Evolutionary conservation across 2,329 filamentous ascomycete species (phyloP), one percentile per base, ranked within the genome.

Genomic region (Calonectria henricotiae): DNA sequence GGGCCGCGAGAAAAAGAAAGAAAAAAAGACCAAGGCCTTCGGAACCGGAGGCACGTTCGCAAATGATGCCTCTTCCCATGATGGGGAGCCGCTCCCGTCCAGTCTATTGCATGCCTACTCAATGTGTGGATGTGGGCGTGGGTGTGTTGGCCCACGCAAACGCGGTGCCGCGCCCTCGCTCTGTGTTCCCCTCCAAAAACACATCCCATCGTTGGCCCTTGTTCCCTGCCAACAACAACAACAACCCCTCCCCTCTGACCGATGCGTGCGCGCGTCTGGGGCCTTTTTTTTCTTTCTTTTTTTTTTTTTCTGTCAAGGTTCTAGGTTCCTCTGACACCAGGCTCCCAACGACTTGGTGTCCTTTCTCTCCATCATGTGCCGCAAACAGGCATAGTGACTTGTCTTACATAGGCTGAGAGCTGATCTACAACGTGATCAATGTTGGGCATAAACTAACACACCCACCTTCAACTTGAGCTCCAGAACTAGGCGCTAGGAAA

Each of bases 381-480:
- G 71, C 69, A 67, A 64, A 58, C 51, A 73, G 71, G 71, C 69
- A 49, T 30, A 32, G 44, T 46, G 61, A 51, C 61, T 37, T 62
- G 51, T 61, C 41, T 32, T 30, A 43, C 39, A 41, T 25, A 63
- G 32, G 51, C 20, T 32, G 37, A 55, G 60, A 35, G 32, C 44
- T 32, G 65, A 63, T 68, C 65, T 46, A 58, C 65, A 41, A 37
- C 60, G 49, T 68, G 39, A 63, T 55, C 39, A 37, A 17, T 30
- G 51, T 66, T 61, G 63, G 63, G 63, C 63, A 75, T 51, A 68
- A 76, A 76, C 71, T 49, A 70, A 58, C 74, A 74, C 73, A 70
- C 68, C 71, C 68, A 39, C 25, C 23, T 43, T 49, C 37, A 55
- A 54, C 30, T 47, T 43, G 60, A 61, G 35, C 43, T 41, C 55